Conservation (phyloP, 2,329 filamentous ascomycete genomes). For the Penicillium olsonii region DNA sequence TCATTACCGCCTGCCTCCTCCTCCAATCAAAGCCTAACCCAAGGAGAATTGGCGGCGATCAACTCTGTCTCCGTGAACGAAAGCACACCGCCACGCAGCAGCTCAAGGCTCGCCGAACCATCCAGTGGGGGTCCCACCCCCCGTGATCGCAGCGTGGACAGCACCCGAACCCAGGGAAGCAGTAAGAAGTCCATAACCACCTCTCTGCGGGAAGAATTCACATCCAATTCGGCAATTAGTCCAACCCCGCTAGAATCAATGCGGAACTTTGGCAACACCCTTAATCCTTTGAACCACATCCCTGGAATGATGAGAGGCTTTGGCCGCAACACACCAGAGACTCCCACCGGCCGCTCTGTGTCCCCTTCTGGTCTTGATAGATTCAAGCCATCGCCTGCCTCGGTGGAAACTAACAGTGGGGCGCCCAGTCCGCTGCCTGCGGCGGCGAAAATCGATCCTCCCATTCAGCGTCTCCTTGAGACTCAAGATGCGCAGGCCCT, state of each 20-base stretch:
- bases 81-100: slow-evolving; percentile 35
- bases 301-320: slow-evolving; percentile 78
- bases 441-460: slow-evolving; percentile 51
- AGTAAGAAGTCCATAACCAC: slow-evolving; percentile 40
- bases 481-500: slow-evolving; percentile 69
- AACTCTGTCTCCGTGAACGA: slow-evolving; percentile 38
- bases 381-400: slow-evolving; percentile 30
- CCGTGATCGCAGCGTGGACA: slow-evolving; percentile 78
- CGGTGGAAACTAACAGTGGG: slow-evolving; percentile 17
- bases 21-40: slow-evolving; percentile 48
- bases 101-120: slow-evolving; percentile 58
- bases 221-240: slow-evolving; percentile 25
- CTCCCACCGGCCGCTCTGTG: slow-evolving; percentile 46
- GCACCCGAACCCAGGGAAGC: slow-evolving; percentile 46
- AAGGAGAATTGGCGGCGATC: slow-evolving; percentile 56
- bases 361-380: slow-evolving; percentile 44
- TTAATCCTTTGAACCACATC: slow-evolving; percentile 81
- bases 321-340: slow-evolving; percentile 52
- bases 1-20: slow-evolving; percentile 54
- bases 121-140: slow-evolving; percentile 65
- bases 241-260: slow-evolving; percentile 74
- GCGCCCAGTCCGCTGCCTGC: slow-evolving; percentile 11
- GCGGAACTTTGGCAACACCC: slow-evolving; percentile 73
- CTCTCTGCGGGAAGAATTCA: slow-evolving; percentile 25
- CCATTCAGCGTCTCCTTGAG: slow-evolving; percentile 73